phyloP scores from a whole-genome alignment of 192 early-diverging fungal species.

The Coemansia brasiliensis region DNA sequence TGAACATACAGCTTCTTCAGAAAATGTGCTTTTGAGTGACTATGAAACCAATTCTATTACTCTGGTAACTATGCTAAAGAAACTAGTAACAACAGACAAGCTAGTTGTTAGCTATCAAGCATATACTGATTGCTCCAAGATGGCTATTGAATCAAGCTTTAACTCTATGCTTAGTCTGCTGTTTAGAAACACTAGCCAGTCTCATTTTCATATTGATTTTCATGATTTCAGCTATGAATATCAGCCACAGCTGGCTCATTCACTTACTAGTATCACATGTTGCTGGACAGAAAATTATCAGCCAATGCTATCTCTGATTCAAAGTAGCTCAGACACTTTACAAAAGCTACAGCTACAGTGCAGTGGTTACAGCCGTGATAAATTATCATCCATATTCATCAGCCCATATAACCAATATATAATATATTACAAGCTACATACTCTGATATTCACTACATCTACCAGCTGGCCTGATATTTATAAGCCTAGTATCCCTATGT shows the following conservation, averaged over 20 bases:
- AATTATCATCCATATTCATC: constrained; percentile 6
- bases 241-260: constrained; percentile 12
- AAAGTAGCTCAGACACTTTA: constrained; percentile 11
- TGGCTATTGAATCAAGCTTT: constrained; percentile 13
- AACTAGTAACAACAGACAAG: constrained; percentile 6
- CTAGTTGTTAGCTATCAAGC: too few species aligned
- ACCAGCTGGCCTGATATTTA: background rate
- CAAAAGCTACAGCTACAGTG: constrained; percentile 1
- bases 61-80: constrained; percentile 7
- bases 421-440: constrained; percentile 7
- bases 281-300: constrained; percentile 10
- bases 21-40: constrained; percentile 10
- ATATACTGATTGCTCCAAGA: background rate
- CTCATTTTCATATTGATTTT: background rate
- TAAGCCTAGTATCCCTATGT: background rate
- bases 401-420: constrained; percentile 1
- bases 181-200: constrained; percentile 9
- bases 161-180: background rate
- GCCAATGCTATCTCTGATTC: constrained; percentile 11
- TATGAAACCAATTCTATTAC: constrained; percentile 14
- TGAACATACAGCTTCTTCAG: too few species aligned
- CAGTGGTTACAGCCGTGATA: constrained; percentile 1
- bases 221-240: constrained; percentile 15
- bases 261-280: constrained; percentile 15
- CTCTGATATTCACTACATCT: background rate